These are phyloP conservation scores for Phytophthora ohioensis DNA, from an alignment of 352 stramenopile species.

Conservation along the genomic window DNA sequence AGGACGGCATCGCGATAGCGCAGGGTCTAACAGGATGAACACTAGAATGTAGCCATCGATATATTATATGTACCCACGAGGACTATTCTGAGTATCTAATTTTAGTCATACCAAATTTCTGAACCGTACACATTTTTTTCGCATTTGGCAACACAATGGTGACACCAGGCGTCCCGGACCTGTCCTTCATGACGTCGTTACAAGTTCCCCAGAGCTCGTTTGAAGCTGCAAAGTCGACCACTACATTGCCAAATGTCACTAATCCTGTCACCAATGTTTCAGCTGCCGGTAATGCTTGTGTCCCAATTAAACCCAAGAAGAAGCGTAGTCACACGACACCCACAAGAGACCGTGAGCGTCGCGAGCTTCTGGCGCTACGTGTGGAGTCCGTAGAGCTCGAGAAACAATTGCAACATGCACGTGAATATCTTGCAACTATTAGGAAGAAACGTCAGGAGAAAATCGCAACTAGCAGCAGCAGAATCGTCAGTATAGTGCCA, in stretches of 20 bases:
- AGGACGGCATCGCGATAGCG: constrained; percentile 23
- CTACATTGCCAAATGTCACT: not conserved
- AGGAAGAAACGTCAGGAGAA: constrained; percentile 14
- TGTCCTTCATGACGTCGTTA: constrained; percentile 8
- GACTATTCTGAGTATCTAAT: not conserved
- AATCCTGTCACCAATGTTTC: not conserved
- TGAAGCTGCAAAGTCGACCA: constrained; percentile 4
- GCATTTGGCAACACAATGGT: not conserved
- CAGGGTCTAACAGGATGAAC: not conserved
- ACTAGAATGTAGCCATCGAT: not conserved
- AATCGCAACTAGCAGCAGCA: constrained; percentile 19
- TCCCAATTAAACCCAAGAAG: constrained; percentile 30
- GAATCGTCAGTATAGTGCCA: constrained; percentile 32
- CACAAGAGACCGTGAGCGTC: constrained; percentile 42
- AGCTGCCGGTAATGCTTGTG: not conserved
- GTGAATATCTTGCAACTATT: constrained; percentile 14
- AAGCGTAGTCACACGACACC: constrained; percentile 44
- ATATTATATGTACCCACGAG: constrained; percentile 1
- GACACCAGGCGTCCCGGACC: not conserved
- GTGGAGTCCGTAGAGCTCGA: constrained; percentile 33
- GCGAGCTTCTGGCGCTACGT: constrained; percentile 40
- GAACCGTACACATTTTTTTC: not conserved
- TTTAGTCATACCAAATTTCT: not conserved
- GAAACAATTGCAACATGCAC: constrained; percentile 24
- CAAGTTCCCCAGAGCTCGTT: not conserved